phyloP scores from a whole-genome alignment of 2,329 filamentous ascomycete species.

The Paramyrothecium roridum region DNA sequence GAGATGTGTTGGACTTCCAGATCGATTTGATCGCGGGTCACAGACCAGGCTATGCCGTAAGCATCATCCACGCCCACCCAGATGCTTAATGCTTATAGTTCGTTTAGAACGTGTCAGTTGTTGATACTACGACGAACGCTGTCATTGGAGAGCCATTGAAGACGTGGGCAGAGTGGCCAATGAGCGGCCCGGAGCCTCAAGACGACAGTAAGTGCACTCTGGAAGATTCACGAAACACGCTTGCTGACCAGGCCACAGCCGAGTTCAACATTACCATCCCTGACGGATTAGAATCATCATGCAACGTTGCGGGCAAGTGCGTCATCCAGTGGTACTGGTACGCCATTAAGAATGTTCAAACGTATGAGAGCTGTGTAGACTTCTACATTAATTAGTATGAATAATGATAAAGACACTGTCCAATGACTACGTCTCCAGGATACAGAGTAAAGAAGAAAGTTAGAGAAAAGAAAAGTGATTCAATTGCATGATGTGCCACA shows the following conservation, averaged over 20 bases:
- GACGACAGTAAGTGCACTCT: neutral
- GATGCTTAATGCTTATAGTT: neutral
- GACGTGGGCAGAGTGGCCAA: slow-evolving; percentile 2
- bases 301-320: slow-evolving; percentile 26
- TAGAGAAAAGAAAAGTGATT: too few species aligned
- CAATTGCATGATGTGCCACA: too few species aligned
- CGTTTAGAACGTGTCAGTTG: neutral
- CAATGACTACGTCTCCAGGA: too few species aligned
- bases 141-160: neutral
- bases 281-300: slow-evolving; percentile 19
- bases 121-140: neutral
- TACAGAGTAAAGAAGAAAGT: too few species aligned
- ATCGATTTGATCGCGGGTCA: slow-evolving; percentile 1
- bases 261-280: slow-evolving; percentile 38
- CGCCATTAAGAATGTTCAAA: slow-evolving; percentile 30
- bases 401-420: neutral
- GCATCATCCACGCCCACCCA: neutral
- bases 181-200: neutral
- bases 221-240: neutral
- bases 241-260: neutral
- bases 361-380: slow-evolving; percentile 35
- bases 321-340: slow-evolving; percentile 45
- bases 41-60: neutral
- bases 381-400: slow-evolving; percentile 13
- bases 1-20: neutral